Conservation (phyloP, 176 grass and related monocot genomes). For the Chloris gayana region DNA sequence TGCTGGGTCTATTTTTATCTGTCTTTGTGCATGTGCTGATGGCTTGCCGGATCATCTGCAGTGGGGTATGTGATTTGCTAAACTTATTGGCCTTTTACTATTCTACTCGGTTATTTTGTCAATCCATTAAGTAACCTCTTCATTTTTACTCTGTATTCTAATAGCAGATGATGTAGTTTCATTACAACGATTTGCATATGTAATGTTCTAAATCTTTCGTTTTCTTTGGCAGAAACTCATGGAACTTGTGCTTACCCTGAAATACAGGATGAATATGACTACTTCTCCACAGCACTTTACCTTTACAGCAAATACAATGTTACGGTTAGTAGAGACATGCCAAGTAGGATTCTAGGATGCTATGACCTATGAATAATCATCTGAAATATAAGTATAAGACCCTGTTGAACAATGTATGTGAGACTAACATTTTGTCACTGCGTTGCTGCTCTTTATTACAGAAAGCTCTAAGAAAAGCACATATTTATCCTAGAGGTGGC, state of each 20-base stretch:
- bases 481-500: slow-evolving; percentile 1
- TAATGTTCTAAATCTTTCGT: background rate
- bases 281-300: slow-evolving; percentile 77
- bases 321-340: slow-evolving; percentile 53
- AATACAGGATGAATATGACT: slow-evolving; percentile 89
- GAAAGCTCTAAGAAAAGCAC: slow-evolving; percentile 47
- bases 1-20: slow-evolving; percentile 8
- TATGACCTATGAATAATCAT: background rate
- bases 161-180: background rate
- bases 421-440: background rate
- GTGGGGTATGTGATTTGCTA: slow-evolving; percentile 78
- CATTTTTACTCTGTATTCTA: background rate
- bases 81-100: background rate
- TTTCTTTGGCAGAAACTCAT: slow-evolving; percentile 70
- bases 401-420: background rate
- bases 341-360: background rate
- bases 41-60: slow-evolving; percentile 34
- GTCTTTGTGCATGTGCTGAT: slow-evolving; percentile 49
- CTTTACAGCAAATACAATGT: slow-evolving; percentile 93
- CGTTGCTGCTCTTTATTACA: background rate
- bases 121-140: background rate
- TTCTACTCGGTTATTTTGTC: background rate
- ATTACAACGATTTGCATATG: background rate
- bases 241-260: slow-evolving; percentile 90
- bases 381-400: background rate